phyloP scores from a whole-genome alignment of 108 stramenopile genomes.

The Asterionellopsis glacialis region DNA sequence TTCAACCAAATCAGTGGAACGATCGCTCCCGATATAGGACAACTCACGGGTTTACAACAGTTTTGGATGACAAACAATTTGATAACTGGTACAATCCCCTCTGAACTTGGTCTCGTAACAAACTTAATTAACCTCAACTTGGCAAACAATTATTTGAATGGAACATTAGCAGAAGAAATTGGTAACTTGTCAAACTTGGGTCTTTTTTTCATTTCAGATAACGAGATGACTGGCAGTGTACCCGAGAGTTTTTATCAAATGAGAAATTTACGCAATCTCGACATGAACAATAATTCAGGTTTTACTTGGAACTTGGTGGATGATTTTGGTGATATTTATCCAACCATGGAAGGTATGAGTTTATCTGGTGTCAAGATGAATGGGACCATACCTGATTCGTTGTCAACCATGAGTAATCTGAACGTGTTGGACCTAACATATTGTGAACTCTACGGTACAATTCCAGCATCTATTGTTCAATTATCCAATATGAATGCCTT shows the following conservation, averaged over 20 bases:
- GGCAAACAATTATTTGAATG: slow-evolving; percentile 41
- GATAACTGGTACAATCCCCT: slow-evolving; percentile 17
- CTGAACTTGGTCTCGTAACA: slow-evolving; percentile 13
- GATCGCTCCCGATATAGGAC: background rate
- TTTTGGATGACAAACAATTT: background rate
- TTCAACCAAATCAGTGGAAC: slow-evolving; percentile 38
- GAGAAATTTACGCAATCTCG: background rate
- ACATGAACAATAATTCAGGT: too few relatives aligned
- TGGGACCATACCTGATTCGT: too few relatives aligned
- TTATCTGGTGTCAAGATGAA: background rate
- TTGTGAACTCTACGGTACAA: background rate
- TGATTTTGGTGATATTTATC: background rate
- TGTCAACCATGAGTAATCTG: too few relatives aligned
- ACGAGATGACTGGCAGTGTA: background rate
- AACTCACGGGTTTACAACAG: slow-evolving; percentile 2
- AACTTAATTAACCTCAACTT: slow-evolving; percentile 22
- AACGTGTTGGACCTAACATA: too few relatives aligned
- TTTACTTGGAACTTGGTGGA: too few relatives aligned
- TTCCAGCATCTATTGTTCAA: background rate
- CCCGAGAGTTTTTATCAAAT: background rate
- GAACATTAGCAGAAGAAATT: slow-evolving; percentile 30
- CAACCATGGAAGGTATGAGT: background rate
- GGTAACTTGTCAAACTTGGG: slow-evolving; percentile 10
- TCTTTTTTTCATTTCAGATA: background rate
- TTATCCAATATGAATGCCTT: slow-evolving; percentile 13